These are phyloP conservation scores for Penicillium robsamsonii DNA, from an alignment of 495 filamentous ascomycete genomes.

Conservation along the genomic window DNA sequence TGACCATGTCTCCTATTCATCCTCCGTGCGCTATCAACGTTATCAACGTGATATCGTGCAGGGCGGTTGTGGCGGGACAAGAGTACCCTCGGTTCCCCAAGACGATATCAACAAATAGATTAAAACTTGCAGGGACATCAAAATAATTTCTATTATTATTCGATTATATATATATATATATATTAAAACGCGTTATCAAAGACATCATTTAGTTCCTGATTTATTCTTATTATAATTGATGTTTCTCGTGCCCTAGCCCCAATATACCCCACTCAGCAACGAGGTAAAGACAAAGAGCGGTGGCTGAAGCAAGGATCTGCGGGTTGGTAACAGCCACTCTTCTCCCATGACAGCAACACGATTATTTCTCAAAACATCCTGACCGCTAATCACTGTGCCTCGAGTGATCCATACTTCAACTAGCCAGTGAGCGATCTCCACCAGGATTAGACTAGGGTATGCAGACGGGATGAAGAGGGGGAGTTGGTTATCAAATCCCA, in stretches of 20 bases:
- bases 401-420: neutral
- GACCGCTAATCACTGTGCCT: constrained; percentile 6
- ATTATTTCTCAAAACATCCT: neutral
- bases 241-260: neutral
- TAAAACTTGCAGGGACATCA: neutral
- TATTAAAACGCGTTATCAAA: constrained; percentile 12
- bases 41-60: constrained; percentile 11
- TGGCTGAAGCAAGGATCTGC: constrained; percentile 17
- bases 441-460: constrained; percentile 1
- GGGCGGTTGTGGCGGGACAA: constrained; percentile 31
- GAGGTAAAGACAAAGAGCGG: constrained; percentile 6
- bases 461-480: constrained; percentile 8
- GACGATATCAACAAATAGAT: neutral
- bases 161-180: neutral
- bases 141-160: neutral
- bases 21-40: constrained; percentile 10
- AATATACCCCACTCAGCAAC: constrained; percentile 6
- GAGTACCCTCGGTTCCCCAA: neutral
- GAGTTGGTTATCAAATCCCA: constrained; percentile 6
- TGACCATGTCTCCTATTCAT: constrained; percentile 4
- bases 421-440: constrained; percentile 4
- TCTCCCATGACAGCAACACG: neutral
- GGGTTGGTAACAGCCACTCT: constrained; percentile 6
- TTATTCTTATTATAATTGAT: neutral
- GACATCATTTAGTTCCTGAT: constrained; percentile 1